A percentile compares a stretch with the other conserved stretches of the same genome.
phyloP scores from a whole-genome alignment of 225 moss, liverwort and hornwort genomes.

The Marchantia polymorpha region DNA sequence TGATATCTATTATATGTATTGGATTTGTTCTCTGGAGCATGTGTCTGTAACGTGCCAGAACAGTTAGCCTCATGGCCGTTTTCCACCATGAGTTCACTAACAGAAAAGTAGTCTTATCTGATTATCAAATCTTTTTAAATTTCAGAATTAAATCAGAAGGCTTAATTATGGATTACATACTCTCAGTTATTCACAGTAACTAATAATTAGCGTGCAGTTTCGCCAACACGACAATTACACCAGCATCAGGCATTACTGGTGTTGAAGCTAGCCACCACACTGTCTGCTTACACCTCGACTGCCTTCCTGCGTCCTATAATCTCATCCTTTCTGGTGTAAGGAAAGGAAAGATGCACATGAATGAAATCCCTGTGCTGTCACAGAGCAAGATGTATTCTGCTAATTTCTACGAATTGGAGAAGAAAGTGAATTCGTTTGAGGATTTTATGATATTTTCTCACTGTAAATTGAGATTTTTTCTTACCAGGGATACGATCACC shows the following conservation, averaged over 20 bases:
- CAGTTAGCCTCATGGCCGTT: neutral
- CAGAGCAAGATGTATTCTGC: too few species aligned
- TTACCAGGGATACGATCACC: conserved; percentile 72
- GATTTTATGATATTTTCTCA: conserved; percentile 76
- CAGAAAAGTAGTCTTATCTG: neutral
- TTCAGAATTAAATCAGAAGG: neutral
- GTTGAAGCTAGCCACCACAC: conserved; percentile 83
- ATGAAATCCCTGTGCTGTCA: neutral
- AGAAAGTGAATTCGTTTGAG: conserved; percentile 19
- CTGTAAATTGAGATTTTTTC: conserved; percentile 75
- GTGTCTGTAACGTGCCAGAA: neutral
- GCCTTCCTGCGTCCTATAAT: conserved; percentile 68
- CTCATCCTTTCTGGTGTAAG: conserved; percentile 45
- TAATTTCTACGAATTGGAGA: neutral
- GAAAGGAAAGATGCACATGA: too few species aligned
- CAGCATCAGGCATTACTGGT: conserved; percentile 31
- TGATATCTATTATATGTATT: neutral
- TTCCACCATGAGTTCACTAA: neutral
- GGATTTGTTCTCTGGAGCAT: neutral
- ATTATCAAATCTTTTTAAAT: neutral
- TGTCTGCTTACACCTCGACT: conserved; percentile 61
- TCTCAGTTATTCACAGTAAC: neutral
- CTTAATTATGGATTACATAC: neutral
- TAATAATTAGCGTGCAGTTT: neutral
- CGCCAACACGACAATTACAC: neutral